These are phyloP conservation scores for Rhizopogon salebrosus DNA, from an alignment of 768 basidiomycete species.

Conservation along the genomic window DNA sequence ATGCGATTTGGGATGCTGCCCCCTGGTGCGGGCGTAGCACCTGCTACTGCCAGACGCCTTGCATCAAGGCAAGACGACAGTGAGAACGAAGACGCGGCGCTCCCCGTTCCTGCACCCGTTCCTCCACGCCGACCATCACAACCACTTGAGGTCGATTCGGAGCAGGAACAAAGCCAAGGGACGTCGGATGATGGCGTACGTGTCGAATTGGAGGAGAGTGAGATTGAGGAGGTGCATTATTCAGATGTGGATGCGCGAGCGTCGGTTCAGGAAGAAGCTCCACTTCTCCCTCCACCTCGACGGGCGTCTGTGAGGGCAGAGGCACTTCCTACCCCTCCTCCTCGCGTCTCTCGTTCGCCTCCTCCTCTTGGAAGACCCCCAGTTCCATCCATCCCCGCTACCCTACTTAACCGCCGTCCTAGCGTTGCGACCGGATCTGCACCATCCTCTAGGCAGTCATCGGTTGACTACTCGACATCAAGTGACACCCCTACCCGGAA, in stretches of 20 bases:
- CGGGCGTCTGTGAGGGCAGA: conserved; percentile 25
- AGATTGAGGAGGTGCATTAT: conserved; percentile 60
- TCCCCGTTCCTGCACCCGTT: conserved; percentile 26
- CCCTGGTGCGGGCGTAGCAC: conserved; percentile 12
- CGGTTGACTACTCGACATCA: conserved; percentile 24
- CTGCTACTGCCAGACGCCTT: conserved; percentile 11
- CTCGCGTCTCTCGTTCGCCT: conserved; percentile 26
- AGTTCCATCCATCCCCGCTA: conserved; percentile 30
- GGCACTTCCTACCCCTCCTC: conserved; percentile 43
- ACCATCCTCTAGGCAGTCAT: conserved; percentile 34
- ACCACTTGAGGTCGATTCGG: conserved; percentile 5
- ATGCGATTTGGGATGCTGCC: conserved; percentile 55
- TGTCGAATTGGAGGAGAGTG: conserved; percentile 69
- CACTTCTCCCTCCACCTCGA: conserved; percentile 54
- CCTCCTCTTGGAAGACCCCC: conserved; percentile 33
- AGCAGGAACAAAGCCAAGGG: conserved; percentile 17
- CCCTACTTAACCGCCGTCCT: conserved; percentile 28
- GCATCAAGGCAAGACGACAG: conserved; percentile 21
- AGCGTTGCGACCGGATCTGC: conserved; percentile 29
- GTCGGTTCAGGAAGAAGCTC: conserved; percentile 35
- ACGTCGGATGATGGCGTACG: conserved; percentile 57
- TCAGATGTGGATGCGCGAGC: conserved; percentile 45
- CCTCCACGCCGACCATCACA: conserved; percentile 26
- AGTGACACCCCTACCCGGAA: conserved; percentile 8
- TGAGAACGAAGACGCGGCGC: conserved; percentile 20